These are phyloP conservation scores for Dryas integrifolia DNA, from an alignment of 331 rosid genomes.

Conservation along the genomic window DNA sequence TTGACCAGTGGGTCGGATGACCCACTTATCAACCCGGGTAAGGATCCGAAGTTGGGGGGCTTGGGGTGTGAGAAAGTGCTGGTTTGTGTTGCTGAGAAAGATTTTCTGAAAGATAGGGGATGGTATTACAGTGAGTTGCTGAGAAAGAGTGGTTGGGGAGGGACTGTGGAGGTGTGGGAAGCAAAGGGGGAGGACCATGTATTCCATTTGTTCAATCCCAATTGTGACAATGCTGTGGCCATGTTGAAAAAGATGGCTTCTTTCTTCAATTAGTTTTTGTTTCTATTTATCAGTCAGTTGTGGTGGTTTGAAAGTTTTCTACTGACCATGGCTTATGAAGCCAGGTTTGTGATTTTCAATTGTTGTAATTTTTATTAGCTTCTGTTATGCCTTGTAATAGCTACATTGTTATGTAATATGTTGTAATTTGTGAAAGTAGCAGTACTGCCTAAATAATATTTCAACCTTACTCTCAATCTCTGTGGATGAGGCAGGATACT, in stretches of 20 bases:
- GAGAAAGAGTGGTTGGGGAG: constrained; percentile 20
- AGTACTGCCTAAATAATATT: too few relatives aligned
- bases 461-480: too few relatives aligned
- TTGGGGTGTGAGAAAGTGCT: constrained; percentile 19
- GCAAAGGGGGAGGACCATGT: constrained; percentile 6
- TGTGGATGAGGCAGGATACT: too few relatives aligned
- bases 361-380: background rate
- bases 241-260: background rate
- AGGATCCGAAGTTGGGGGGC: constrained; percentile 14
- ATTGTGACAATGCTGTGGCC: background rate
- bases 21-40: constrained; percentile 11
- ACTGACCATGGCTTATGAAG: background rate
- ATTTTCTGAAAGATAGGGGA: background rate
- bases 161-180: constrained; percentile 13
- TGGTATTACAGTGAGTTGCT: background rate
- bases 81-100: constrained; percentile 24
- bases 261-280: background rate
- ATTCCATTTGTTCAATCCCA: constrained; percentile 13
- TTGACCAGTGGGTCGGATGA: constrained; percentile 2
- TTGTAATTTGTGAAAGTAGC: too few relatives aligned
- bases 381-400: background rate
- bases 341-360: background rate
- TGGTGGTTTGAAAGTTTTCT: too few relatives aligned
- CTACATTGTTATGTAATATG: background rate
- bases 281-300: too few relatives aligned